phyloP scores from a whole-genome alignment of 495 filamentous ascomycete species.

The Ramalina intermedia region DNA sequence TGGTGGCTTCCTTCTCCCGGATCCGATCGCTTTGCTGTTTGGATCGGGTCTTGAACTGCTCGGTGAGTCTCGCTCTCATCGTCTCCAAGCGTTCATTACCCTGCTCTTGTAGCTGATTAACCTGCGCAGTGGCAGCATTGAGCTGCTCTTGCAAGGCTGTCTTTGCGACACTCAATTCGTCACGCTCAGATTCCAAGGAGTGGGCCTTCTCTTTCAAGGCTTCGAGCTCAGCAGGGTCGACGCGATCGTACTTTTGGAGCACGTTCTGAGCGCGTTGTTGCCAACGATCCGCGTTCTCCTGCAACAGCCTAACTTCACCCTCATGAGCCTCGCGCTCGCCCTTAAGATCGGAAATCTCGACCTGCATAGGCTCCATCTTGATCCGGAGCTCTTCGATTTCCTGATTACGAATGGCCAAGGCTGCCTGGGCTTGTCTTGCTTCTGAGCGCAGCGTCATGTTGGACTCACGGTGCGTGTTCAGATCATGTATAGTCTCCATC shows the following conservation, averaged over 20 bases:
- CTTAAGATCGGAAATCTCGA: conserved; percentile 63
- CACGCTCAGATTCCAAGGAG: conserved; percentile 54
- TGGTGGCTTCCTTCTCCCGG: conserved; percentile 32
- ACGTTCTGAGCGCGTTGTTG: conserved; percentile 89
- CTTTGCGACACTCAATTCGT: conserved; percentile 45
- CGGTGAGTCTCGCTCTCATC: conserved; percentile 36
- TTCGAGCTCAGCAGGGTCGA: conserved; percentile 85
- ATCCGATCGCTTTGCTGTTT: conserved; percentile 37
- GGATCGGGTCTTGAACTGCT: conserved; percentile 46
- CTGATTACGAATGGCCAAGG: conserved; percentile 56
- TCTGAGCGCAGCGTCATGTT: conserved; percentile 77
- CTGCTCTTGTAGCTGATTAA: conserved; percentile 35
- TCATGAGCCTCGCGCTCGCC: conserved; percentile 64
- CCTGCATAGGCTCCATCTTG: conserved; percentile 70
- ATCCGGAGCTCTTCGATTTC: conserved; percentile 59
- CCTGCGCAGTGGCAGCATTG: conserved; percentile 33
- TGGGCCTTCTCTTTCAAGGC: conserved; percentile 58
- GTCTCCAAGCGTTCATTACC: conserved; percentile 35
- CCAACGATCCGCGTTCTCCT: conserved; percentile 80
- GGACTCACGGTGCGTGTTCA: conserved; percentile 90
- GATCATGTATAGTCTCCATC: conserved; percentile 83
- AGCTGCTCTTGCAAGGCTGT: conserved; percentile 40
- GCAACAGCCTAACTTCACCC: conserved; percentile 69
- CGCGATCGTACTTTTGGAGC: conserved; percentile 85
- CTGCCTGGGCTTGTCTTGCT: conserved; percentile 58